Percentiles rank a stretch among this genome's conserved stretches.
These are phyloP conservation scores for Eragrostis nindensis DNA, from an alignment of 176 grass and related monocot species.

Conservation along the genomic window DNA sequence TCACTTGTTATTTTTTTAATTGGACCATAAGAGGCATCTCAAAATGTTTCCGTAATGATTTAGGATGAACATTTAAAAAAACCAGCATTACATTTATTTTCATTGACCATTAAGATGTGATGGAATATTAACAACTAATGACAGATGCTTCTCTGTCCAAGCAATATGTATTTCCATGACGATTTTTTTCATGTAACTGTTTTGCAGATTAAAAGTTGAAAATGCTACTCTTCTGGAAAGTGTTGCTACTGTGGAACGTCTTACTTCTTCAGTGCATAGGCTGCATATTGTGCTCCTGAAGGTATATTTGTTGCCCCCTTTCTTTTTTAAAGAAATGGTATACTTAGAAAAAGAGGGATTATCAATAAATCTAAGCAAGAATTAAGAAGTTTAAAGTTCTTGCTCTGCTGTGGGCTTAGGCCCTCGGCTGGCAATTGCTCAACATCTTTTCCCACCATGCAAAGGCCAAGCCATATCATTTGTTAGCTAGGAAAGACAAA, in stretches of 20 bases:
- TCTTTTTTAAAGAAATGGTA: too few relatives aligned
- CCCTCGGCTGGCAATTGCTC: too few relatives aligned
- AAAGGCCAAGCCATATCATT: too few relatives aligned
- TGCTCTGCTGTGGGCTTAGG: too few relatives aligned
- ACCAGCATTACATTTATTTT: neutral
- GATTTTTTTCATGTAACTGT: conserved; percentile 34
- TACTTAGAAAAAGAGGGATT: too few relatives aligned
- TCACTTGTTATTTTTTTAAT: neutral
- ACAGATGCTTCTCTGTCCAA: conserved; percentile 19
- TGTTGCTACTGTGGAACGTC: conserved; percentile 74
- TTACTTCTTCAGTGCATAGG: conserved; percentile 76
- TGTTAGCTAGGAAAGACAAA: too few relatives aligned
- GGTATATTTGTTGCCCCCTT: conserved; percentile 31
- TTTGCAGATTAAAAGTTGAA: conserved; percentile 81
- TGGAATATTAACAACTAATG: conserved; percentile 2
- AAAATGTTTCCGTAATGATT: neutral
- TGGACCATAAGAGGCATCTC: neutral
- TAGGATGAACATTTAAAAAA: neutral
- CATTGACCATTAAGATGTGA: neutral
- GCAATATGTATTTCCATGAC: conserved; percentile 13
- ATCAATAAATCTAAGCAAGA: too few relatives aligned
- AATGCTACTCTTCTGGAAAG: conserved; percentile 80
- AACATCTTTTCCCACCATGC: too few relatives aligned
- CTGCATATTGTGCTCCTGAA: conserved; percentile 82
- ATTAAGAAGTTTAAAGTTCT: too few relatives aligned